Evolutionary conservation across 2,329 filamentous ascomycete genomes (phyloP), one percentile per base, ranked within the genome.

Genomic region (Claviceps sp.): DNA sequence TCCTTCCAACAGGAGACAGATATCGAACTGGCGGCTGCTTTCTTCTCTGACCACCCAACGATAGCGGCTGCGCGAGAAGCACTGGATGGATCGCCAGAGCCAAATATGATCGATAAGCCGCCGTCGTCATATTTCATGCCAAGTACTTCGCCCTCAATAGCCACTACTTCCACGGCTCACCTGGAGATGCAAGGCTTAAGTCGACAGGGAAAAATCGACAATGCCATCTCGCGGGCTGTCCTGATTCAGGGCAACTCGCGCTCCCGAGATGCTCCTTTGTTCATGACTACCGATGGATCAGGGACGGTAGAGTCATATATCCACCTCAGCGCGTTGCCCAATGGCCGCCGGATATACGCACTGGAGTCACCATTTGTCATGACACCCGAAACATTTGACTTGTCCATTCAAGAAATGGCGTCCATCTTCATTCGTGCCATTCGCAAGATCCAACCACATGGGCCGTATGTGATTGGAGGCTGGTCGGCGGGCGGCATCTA

Each of bases 1-100:
- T 39, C 5, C 14, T 14, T 7, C n/a, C 0, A 39, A 13, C 14
- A 39, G n/a, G 37, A 6, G 4, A 39, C 4, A 8, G 37, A 39
- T 39, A 1, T 3, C 3, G 9, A 14, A 8, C 5, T 42, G 39
- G 66, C 64, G 13, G 37, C 37, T n/a, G n/a, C 4, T 7, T 39
- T 39, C n/a, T 14, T 39, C n/a, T 39, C n/a, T n/a, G 37, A 39
- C 7, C 5, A n/a, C 8, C 42, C 13, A 13, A 44, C 42, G 22
- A 5, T n/a, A 14, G 42, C 42, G 2, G 4, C 42, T 13, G 22
- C 22, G 13, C 20, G 3, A 14, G 13, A 44, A 44, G 13, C 42
- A 44, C 22, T 26, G 16, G 13, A 26, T 8, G 42, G 14, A n/a
- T 16, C 42, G 42, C 42, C 22, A 2, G 42, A 14, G 42, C 9